Evolutionary conservation across 805 yeast species (phyloP), one percentile per base, ranked within the genome.

Genomic region (Pichia rugopelliculosa): DNA sequence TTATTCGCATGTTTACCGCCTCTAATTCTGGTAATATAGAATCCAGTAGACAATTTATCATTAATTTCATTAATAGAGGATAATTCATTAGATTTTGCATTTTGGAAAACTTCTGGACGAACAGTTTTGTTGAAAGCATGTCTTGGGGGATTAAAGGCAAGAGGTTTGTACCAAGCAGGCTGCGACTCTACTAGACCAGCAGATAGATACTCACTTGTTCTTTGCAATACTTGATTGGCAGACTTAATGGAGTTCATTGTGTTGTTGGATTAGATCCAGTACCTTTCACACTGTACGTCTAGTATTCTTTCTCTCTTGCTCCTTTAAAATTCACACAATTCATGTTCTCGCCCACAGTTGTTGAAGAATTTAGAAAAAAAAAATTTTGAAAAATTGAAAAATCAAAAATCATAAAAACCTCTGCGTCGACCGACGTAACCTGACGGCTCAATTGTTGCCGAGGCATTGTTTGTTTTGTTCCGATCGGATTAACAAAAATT

Each of bases 91-190:
- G 48, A 50, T 50, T 59, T 57, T 23, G 57, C 48, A 15, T 61
- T 50, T 43, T 53, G 49, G 42, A 58, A 45, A 36, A 51, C 56
- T 48, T 64, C 59, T 53, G 70, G 48, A 48, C 59, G 65, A 27
- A 71, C 54, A 48, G 71, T 69, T 54, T 74, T 77, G 46, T 74
- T 73, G 55, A 82, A 74, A 55, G 80, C 79, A 50, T 75, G 75
- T 38, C 76, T 70, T 33, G 98, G 98, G 36, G 97, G 97, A 56
- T 83, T 74, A 24, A 81, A 74, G 4, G 87, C 86, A 15, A 93
- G 88, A 6, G 86, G 91, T 53, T 82, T 80, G 66, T 75, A 88
- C 99, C 98, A 93, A 1, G 82, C 82, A 2, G 99, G 99, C 59
- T 84, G 83, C 27, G 74, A 67, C 27, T 66, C 71, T 41, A 88